These are phyloP conservation scores for Xylaria multiplex DNA, from an alignment of 2,329 filamentous ascomycete species.

Conservation along the genomic window DNA sequence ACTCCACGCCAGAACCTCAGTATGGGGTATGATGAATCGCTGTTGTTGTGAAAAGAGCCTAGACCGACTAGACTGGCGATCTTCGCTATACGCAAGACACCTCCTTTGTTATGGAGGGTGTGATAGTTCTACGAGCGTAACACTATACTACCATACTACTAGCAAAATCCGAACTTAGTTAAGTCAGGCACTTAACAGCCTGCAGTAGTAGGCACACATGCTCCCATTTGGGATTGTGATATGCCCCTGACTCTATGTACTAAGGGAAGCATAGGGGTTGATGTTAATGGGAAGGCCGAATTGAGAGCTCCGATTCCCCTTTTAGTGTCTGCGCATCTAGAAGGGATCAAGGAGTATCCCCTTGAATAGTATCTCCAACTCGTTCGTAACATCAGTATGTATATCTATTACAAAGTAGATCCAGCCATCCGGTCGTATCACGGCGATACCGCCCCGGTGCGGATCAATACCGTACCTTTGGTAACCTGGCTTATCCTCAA, in stretches of 20 bases:
- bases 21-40: too few relatives aligned
- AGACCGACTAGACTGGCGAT: too few relatives aligned
- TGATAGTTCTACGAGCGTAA: too few relatives aligned
- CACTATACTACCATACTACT: too few relatives aligned
- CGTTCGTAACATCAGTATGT: neutral
- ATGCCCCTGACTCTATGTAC: neutral
- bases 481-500: slow-evolving; percentile 30
- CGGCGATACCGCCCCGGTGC: slow-evolving; percentile 36
- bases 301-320: neutral
- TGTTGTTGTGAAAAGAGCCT: too few relatives aligned
- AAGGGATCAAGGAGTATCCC: slow-evolving; percentile 7
- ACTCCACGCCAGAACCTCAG: too few relatives aligned
- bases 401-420: slow-evolving; percentile 33
- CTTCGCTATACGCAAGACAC: too few relatives aligned
- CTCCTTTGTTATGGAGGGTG: too few relatives aligned
- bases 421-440: slow-evolving; percentile 45
- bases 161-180: too few relatives aligned
- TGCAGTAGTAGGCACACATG: too few relatives aligned
- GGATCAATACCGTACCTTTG: slow-evolving; percentile 37
- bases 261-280: neutral
- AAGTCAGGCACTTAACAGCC: too few relatives aligned
- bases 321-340: neutral
- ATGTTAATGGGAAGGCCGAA: neutral
- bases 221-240: too few relatives aligned
- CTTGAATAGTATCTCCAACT: slow-evolving; percentile 24